Base-by-base conservation (phyloP, 2,329 filamentous ascomycete genomes). In the Botrytis aclada region DNA sequence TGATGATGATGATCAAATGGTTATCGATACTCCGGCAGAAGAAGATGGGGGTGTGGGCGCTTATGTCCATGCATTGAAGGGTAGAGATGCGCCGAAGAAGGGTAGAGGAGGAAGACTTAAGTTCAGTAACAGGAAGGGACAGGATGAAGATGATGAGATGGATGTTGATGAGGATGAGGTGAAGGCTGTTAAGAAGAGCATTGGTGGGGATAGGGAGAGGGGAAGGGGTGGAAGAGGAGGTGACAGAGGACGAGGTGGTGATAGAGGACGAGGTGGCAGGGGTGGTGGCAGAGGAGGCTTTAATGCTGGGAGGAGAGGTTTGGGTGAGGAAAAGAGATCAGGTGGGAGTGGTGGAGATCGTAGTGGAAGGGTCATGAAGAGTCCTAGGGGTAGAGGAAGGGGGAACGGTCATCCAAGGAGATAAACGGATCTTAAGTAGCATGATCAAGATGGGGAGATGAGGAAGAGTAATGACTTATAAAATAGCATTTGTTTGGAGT, bases 31-130 rank as follows among this genome's bases (percentile, higher is more conserved):
- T 32, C 84, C 83, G 34, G 73, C 83, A 34, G 83, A 82, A 41
- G 83, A 82, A 70, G 84, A 84, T 72, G 86, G 85, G 32, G 90
- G 90, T 20, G 88, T 93, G 7, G 87, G 87, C 74, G 91, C 91
- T 34, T 93, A 93, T 80, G 89, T 93, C 58, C 88, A 89, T 22
- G 91, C 91, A 32, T 86, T 93, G 76, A 88, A 89, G 80, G 88
- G 90, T 80, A 88, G 89, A 79, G 89, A 93, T 78, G 88, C 87
- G 1, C 89, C 88, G 29, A 86, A 86, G 78, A 86, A 90, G 60
- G 90, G 90, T 34, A 87, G 89, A 74, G 87, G 89, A 69, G 91
- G 90, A 63, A 88, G 89, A 81, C 84, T 93, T 78, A 93, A 92
- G 84, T 92, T 92, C 83, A 90, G 88, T 54, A 93, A 92, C 82